phyloP scores from a whole-genome alignment of 352 stramenopile genomes.

The Phytophthora meadii region DNA sequence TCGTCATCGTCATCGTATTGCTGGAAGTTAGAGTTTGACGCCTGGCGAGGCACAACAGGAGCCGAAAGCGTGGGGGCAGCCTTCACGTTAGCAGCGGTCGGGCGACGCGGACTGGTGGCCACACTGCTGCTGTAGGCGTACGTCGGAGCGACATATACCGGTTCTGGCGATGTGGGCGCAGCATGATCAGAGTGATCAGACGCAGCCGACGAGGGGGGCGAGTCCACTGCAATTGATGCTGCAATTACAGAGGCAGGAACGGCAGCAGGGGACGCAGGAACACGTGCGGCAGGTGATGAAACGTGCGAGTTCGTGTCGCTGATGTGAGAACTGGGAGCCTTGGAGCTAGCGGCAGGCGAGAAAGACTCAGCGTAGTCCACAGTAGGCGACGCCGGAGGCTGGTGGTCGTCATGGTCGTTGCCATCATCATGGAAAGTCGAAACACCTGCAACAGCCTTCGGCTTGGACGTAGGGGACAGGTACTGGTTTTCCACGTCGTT shows the following conservation, averaged over 20 bases:
- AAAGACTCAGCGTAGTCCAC: constrained; percentile 62
- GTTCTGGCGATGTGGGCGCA: constrained; percentile 20
- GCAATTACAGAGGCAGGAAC: constrained; percentile 42
- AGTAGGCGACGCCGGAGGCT: constrained; percentile 50
- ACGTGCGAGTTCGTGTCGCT: constrained; percentile 15
- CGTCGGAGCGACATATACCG: constrained; percentile 29
- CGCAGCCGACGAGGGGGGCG: constrained; percentile 17
- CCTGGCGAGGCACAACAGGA: constrained; percentile 44
- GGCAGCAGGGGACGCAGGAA: neutral
- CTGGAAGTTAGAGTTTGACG: constrained; percentile 32
- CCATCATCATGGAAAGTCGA: constrained; percentile 46
- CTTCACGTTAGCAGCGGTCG: constrained; percentile 28
- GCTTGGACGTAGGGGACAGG: constrained; percentile 62
- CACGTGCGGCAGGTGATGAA: neutral
- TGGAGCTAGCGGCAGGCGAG: constrained; percentile 47
- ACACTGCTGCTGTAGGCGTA: constrained; percentile 38
- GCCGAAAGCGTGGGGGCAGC: constrained; percentile 44
- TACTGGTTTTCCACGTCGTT: constrained; percentile 67
- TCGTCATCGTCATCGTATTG: constrained; percentile 49
- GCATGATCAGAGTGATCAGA: neutral
- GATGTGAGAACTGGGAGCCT: constrained; percentile 22
- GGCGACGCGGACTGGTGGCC: constrained; percentile 36
- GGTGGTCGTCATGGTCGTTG: constrained; percentile 27
- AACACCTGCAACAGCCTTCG: constrained; percentile 36
- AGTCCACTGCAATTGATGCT: constrained; percentile 29